A percentile compares a stretch with the other conserved stretches of the same genome.
phyloP scores from a whole-genome alignment of 163 green algal genomes.

The Volvox carteri region DNA sequence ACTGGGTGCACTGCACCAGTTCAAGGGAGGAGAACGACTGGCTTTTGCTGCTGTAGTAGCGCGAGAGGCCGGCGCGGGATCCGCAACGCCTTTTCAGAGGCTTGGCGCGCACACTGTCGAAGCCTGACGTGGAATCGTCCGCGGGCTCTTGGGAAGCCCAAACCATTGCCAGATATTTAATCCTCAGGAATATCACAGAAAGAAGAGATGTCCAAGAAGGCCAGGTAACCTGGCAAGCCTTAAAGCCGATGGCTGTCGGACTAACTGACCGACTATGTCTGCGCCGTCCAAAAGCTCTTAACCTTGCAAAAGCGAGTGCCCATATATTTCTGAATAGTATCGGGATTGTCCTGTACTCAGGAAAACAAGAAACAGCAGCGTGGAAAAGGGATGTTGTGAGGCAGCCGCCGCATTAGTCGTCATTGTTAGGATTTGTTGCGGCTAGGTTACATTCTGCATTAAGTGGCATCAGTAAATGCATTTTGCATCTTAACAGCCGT shows the following conservation, averaged over 20 bases:
- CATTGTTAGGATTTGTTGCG: no score
- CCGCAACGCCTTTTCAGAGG: slow-evolving; percentile 42
- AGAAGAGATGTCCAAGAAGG: not conserved
- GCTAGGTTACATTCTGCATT: no score
- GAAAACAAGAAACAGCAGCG: no score
- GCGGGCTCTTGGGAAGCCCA: slow-evolving; percentile 8
- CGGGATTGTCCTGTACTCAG: no score
- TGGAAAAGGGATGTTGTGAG: no score
- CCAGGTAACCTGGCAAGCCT: not conserved
- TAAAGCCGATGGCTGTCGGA: not conserved
- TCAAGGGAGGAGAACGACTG: slow-evolving; percentile 56
- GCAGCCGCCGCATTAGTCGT: not conserved
- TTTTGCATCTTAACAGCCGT: not conserved
- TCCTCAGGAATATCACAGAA: not conserved
- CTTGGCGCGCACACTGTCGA: slow-evolving; percentile 26
- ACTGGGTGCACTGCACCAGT: slow-evolving; percentile 32
- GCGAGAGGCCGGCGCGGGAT: slow-evolving; percentile 8
- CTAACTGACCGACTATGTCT: not conserved
- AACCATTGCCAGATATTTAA: slow-evolving; percentile 1
- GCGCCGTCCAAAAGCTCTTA: not conserved
- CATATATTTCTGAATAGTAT: no score
- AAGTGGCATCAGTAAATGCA: no score
- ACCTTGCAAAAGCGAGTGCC: not conserved
- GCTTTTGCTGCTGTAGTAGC: slow-evolving; percentile 45
- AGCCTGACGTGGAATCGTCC: not conserved